Conservation (phyloP, 2,329 filamentous ascomycete genomes). For the Fusarium tricinctum region DNA sequence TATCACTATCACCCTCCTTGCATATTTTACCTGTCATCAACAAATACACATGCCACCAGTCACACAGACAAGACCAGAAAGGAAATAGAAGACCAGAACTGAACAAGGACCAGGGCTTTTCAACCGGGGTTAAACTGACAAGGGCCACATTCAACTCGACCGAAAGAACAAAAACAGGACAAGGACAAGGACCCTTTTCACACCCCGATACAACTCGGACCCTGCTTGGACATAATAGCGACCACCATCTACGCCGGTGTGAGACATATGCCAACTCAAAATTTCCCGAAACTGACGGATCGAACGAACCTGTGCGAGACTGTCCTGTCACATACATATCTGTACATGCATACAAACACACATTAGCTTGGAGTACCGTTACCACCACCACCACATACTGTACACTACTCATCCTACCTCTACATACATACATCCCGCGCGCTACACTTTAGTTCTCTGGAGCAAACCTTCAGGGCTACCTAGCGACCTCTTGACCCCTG, state of each 20-base stretch:
- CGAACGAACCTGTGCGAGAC: slow-evolving; percentile 26
- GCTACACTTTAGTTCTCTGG: slow-evolving; percentile 28
- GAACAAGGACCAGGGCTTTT: too few relatives aligned
- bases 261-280: slow-evolving; percentile 49
- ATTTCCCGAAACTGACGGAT: slow-evolving; percentile 42
- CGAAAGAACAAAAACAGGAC: slow-evolving; percentile 6
- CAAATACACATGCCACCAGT: slow-evolving; percentile 38
- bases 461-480: slow-evolving; percentile 24
- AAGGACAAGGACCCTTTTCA: slow-evolving; percentile 40
- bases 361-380: not conserved
- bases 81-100: slow-evolving; percentile 34
- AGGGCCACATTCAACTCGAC: too few relatives aligned
- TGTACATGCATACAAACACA: not conserved
- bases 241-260: slow-evolving; percentile 35
- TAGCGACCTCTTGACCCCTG: slow-evolving; percentile 31
- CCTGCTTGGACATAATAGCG: slow-evolving; percentile 24
- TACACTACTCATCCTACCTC: not conserved
- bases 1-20: slow-evolving; percentile 2
- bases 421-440: slow-evolving; percentile 5
- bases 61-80: slow-evolving; percentile 37
- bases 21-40: slow-evolving; percentile 29
- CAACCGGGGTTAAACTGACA: too few relatives aligned
- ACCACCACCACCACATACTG: too few relatives aligned
- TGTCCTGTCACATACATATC: slow-evolving; percentile 2
- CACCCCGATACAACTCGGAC: slow-evolving; percentile 29